Conservation (phyloP, 2,329 filamentous ascomycete species). For the Fusarium annulatum region DNA sequence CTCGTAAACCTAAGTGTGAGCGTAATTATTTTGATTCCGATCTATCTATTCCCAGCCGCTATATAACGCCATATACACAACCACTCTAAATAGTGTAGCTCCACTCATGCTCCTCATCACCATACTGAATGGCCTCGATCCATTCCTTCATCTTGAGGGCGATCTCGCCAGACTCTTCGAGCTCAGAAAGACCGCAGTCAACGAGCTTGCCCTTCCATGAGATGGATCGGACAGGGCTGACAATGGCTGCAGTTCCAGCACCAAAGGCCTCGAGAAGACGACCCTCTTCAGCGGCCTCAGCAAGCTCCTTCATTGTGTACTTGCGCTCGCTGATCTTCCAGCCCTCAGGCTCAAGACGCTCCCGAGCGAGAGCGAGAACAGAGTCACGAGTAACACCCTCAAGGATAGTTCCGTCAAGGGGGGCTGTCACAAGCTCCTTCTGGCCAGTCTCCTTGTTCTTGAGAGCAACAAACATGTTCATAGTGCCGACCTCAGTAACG, state of each 20-base stretch:
- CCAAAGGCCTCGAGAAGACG: constrained; percentile 94
- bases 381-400: constrained; percentile 95
- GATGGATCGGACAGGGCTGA: constrained; percentile 89
- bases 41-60: constrained; percentile 31
- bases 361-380: constrained; percentile 84
- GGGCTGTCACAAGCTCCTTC: constrained; percentile 94
- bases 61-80: constrained; percentile 29
- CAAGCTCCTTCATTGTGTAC: constrained; percentile 88
- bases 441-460: constrained; percentile 87
- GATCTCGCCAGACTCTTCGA: constrained; percentile 88
- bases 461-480: constrained; percentile 95
- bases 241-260: constrained; percentile 91
- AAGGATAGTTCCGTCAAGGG: constrained; percentile 94
- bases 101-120: constrained; percentile 92
- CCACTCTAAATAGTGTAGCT: constrained; percentile 65
- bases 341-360: constrained; percentile 84
- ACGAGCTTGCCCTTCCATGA: constrained; percentile 86
- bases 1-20: constrained; percentile 5
- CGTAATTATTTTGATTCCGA: constrained; percentile 30
- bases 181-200: constrained; percentile 82
- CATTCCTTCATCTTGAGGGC: constrained; percentile 91
- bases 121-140: constrained; percentile 97
- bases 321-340: constrained; percentile 92
- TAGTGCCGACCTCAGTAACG: constrained; percentile 96
- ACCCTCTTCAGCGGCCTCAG: constrained; percentile 84